Conservation (phyloP, 768 basidiomycete genomes). For the Tylopilus sp. region DNA sequence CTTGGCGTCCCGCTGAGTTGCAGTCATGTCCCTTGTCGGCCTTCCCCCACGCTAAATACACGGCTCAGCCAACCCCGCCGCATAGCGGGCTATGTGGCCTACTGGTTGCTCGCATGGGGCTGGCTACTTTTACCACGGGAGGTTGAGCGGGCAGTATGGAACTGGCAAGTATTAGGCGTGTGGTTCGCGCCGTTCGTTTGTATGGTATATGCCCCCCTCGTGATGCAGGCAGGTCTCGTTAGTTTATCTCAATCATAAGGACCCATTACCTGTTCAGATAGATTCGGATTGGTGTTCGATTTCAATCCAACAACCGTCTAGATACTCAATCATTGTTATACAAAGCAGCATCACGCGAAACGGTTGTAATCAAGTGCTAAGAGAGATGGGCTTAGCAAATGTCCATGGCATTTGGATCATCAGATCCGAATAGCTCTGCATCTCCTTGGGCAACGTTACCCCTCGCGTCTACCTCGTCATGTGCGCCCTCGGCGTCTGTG, state of each 20-base stretch:
- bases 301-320: not conserved
- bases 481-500: slow-evolving; percentile 38
- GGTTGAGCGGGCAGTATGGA: slow-evolving; percentile 53
- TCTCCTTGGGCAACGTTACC: slow-evolving; percentile 20
- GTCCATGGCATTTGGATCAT: slow-evolving; percentile 37
- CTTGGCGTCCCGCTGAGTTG: slow-evolving; percentile 65
- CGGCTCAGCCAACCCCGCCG: slow-evolving; percentile 23
- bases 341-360: not conserved
- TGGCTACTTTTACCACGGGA: slow-evolving; percentile 53
- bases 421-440: slow-evolving; percentile 46
- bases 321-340: not conserved
- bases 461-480: slow-evolving; percentile 34
- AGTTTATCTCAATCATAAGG: slow-evolving; percentile 30
- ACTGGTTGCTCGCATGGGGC: slow-evolving; percentile 49
- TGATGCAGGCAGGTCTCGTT: slow-evolving; percentile 66
- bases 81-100: slow-evolving; percentile 29
- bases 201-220: slow-evolving; percentile 71
- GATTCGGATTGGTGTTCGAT: not conserved
- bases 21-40: slow-evolving; percentile 32
- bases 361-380: not conserved
- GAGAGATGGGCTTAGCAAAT: slow-evolving; percentile 20
- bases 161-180: slow-evolving; percentile 75
- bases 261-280: not conserved
- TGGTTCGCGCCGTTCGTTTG: slow-evolving; percentile 86
- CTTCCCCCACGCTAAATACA: slow-evolving; percentile 15